phyloP scores from a whole-genome alignment of 2,329 filamentous ascomycete species.

The Alternaria triticina region DNA sequence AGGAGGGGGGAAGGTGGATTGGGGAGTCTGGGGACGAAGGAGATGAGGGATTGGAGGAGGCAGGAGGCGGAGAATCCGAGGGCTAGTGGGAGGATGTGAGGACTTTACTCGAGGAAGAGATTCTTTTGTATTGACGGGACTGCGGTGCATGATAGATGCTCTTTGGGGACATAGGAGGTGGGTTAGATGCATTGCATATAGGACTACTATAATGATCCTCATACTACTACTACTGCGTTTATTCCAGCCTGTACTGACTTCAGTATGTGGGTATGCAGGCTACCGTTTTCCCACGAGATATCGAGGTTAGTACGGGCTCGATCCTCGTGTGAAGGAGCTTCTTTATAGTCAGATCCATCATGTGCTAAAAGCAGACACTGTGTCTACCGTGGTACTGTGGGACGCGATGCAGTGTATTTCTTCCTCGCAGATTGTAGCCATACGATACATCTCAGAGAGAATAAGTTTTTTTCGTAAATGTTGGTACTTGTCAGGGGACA shows the following conservation, averaged over 20 bases:
- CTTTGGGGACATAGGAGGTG: not conserved
- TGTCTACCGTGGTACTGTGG: not conserved
- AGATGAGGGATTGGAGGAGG: slow-evolving; percentile 83
- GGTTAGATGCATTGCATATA: not conserved
- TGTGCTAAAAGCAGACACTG: no score
- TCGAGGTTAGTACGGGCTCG: no score
- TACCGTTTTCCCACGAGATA: no score
- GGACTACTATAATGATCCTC: not conserved
- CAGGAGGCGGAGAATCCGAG: slow-evolving; percentile 83
- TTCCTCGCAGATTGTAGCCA: not conserved
- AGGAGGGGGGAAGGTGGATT: slow-evolving; percentile 80
- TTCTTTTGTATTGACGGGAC: not conserved
- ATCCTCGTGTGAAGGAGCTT: no score
- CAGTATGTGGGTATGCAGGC: no score
- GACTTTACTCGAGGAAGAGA: not conserved
- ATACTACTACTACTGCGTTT: no score
- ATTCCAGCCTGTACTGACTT: no score
- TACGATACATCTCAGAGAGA: no score
- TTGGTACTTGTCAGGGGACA: not conserved
- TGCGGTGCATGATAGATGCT: not conserved
- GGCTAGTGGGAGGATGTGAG: slow-evolving; percentile 66
- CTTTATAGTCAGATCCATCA: no score
- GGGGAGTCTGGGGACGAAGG: slow-evolving; percentile 89
- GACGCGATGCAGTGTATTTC: not conserved
- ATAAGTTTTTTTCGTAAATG: no score